These are phyloP conservation scores for Ogataea pignaliae DNA, from an alignment of 805 yeast species.

Conservation along the genomic window DNA sequence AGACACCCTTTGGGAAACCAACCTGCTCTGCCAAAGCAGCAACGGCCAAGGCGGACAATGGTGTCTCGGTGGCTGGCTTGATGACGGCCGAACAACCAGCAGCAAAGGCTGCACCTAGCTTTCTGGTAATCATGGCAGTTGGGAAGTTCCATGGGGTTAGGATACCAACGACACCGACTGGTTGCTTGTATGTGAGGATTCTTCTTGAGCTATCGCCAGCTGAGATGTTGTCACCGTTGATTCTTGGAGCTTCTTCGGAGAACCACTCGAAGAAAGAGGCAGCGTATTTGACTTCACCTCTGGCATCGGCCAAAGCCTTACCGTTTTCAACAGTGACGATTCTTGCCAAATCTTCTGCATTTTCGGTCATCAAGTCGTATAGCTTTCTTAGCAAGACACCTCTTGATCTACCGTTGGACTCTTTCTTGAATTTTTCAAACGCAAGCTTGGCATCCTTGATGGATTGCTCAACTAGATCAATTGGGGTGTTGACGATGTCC, in stretches of 20 bases:
- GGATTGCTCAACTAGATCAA: constrained; percentile 49
- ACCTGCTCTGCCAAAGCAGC: constrained; percentile 59
- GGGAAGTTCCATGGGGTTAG: constrained; percentile 88
- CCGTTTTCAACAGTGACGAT: constrained; percentile 71
- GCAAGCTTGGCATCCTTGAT: constrained; percentile 51
- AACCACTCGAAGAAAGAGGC: constrained; percentile 88
- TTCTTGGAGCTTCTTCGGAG: constrained; percentile 74
- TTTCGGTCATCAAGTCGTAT: constrained; percentile 49
- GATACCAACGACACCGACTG: constrained; percentile 79
- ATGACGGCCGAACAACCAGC: constrained; percentile 76
- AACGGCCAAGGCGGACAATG: constrained; percentile 66
- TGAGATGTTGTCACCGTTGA: constrained; percentile 62
- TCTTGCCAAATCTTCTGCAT: constrained; percentile 61
- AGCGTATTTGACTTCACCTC: constrained; percentile 63
- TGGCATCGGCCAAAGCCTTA: constrained; percentile 65
- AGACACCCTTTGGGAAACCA: constrained; percentile 66
- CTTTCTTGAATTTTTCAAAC: constrained; percentile 44
- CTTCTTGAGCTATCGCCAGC: constrained; percentile 45
- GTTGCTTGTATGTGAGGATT: constrained; percentile 60
- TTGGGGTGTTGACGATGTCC: constrained; percentile 48
- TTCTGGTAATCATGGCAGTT: constrained; percentile 70
- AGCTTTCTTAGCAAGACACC: constrained; percentile 47
- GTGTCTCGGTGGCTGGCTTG: constrained; percentile 77
- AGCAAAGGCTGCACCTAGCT: constrained; percentile 72
- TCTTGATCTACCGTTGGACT: constrained; percentile 53